A percentile compares a stretch with the other conserved stretches of the same genome.
Conservation (phyloP, 2,329 filamentous ascomycete genomes). For the Purpureocillium lavendulum region DNA sequence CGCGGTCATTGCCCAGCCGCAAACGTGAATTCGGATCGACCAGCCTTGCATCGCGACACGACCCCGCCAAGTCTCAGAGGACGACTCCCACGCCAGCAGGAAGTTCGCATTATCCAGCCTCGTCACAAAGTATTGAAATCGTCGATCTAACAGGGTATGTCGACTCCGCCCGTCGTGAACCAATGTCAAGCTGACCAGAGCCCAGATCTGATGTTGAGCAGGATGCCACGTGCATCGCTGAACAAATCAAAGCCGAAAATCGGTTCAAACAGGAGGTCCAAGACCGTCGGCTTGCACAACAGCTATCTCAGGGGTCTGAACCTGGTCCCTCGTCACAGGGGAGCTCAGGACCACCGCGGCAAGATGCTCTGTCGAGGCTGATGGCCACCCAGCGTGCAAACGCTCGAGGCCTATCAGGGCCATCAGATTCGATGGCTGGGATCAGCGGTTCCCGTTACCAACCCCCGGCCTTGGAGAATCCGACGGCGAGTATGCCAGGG, state of each 20-base stretch:
- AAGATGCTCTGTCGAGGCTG: slow-evolving; percentile 17
- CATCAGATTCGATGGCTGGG: too few relatives aligned
- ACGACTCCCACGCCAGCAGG: slow-evolving; percentile 13
- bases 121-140: slow-evolving; percentile 13
- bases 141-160: slow-evolving; percentile 35
- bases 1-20: slow-evolving; percentile 15
- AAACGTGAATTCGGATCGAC: slow-evolving; percentile 19
- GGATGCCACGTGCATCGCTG: slow-evolving; percentile 16
- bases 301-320: slow-evolving; percentile 15
- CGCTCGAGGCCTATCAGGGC: neutral
- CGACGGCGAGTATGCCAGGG: slow-evolving; percentile 8
- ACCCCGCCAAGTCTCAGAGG: slow-evolving; percentile 23
- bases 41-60: slow-evolving; percentile 7
- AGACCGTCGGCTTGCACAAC: slow-evolving; percentile 19
- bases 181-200: slow-evolving; percentile 9
- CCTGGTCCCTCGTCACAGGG: slow-evolving; percentile 2
- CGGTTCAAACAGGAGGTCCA: slow-evolving; percentile 18
- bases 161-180: neutral
- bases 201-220: slow-evolving; percentile 24
- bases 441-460: too few relatives aligned
- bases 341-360: neutral
- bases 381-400: slow-evolving; percentile 19
- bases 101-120: too few relatives aligned
- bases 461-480: too few relatives aligned
- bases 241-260: slow-evolving; percentile 26